Evolutionary conservation across 1,284 basidiomycete genomes (phyloP).

Genomic region (Sphagnurus paluster): DNA sequence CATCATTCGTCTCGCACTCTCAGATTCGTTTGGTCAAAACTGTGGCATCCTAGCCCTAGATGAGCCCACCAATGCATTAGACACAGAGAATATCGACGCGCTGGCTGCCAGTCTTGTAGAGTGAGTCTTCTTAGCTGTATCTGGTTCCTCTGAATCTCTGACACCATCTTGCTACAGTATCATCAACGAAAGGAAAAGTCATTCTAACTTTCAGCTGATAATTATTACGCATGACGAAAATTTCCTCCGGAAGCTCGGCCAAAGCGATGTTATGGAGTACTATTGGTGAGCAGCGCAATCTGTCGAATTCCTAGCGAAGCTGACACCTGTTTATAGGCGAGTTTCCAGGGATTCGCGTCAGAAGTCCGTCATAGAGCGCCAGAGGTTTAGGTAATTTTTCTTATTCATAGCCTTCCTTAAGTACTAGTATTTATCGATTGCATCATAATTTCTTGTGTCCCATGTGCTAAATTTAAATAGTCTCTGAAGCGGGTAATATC

Average conservation of each 20-base stretch:
- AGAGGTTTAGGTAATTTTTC: conserved; percentile 63
- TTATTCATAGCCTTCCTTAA: too few species aligned
- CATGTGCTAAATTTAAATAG: too few species aligned
- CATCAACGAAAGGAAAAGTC: conserved; percentile 86
- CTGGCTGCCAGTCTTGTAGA: conserved; percentile 90
- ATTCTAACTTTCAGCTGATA: conserved; percentile 95
- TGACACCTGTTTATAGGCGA: conserved; percentile 33
- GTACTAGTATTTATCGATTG: too few species aligned
- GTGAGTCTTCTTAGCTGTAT: conserved; percentile 45
- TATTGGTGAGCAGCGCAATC: conserved; percentile 67
- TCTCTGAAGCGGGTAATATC: too few species aligned
- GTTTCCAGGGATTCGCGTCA: conserved; percentile 59
- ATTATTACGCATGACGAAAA: conserved; percentile 97
- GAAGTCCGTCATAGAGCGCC: conserved; percentile 72
- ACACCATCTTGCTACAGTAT: conserved; percentile 66
- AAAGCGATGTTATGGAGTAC: conserved; percentile 86
- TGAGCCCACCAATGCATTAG: conserved; percentile 97
- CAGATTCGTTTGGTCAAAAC: conserved; percentile 96
- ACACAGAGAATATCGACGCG: conserved; percentile 95
- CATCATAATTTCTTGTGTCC: too few species aligned
- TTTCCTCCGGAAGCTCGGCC: conserved; percentile 81
- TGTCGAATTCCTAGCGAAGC: conserved; percentile 2
- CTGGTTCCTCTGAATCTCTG: not conserved
- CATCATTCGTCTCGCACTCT: conserved; percentile 96
- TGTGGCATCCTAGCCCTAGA: conserved; percentile 98